Base-by-base conservation (phyloP, 768 basidiomycete genomes). In the Cyathus striatus region DNA sequence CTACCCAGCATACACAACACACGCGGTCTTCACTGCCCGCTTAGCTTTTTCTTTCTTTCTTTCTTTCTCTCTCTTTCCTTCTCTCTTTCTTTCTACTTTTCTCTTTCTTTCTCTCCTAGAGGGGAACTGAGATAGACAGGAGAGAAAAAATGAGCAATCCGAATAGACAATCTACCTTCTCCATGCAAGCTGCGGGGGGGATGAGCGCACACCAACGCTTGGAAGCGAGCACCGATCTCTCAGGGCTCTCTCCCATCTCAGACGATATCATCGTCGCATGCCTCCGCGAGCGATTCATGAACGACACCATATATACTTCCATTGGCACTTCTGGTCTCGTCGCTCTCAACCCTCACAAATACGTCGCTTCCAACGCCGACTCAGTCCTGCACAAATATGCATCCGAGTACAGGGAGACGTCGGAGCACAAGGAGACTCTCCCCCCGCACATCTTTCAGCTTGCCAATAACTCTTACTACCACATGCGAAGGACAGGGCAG, bases 281-380 rank as follows among this genome's bases (percentile, higher is more conserved):
- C 53, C 75, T 94, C 47, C 83, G 90, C 23, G 90, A 92, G 58
- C 77, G 90, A 13, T 92, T 92, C 65, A 83, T 90, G 77, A 66
- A 80, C 2, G 90, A 92, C 68, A 75, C 67, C 50, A 83, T 90
- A 52, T 92, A 92, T 67, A 90, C 90, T 37, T 68, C 53, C 52
- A 56, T 91, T 49, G 85, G 88, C 38, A 68, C 85, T 4, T 81
- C 81, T 22, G 73, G 75, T 6, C 69, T 96, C 51, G 82, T 97
- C 48, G 87, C 87, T 23, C 72, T 97, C 53, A 98, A 98, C 63
- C 93, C 94, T 0, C 88, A 94, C 72, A 93, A 94, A 62, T 92
- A 90, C 52, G 76, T 95, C 33, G 49, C 83, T 14, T 78, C 80
- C 42, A 95, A 90, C 54, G 80, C 87, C 49, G 94, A 97, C 66